Base-by-base conservation (phyloP, 2,329 filamentous ascomycete genomes). In the Basipetospora chlamydospora region DNA sequence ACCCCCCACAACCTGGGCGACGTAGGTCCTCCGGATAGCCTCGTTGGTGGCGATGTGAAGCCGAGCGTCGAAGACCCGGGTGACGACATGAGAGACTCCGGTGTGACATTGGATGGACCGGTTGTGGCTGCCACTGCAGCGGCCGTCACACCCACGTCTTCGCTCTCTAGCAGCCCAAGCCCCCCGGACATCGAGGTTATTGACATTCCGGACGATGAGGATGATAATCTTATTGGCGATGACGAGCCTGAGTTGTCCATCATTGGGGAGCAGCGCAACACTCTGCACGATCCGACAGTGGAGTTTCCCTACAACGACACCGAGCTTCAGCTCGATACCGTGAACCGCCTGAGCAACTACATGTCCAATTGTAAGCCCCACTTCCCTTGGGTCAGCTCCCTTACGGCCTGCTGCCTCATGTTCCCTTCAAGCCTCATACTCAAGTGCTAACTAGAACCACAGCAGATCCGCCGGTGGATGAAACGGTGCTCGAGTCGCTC, bases 1-100 rank as follows among this genome's bases (percentile, higher is more conserved):
- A 22, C 29, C 11, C 17, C 23, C 18, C 35, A 23, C 15, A 31
- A 20, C 21, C 37, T 22, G 9, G 23, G 28, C 17, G 28, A 41
- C 21, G 30, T 40, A 11, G 41, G 37, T 11, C 18, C 21, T 26
- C 2, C 18, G 6, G 18, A 16, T 31, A n/a, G 28, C n/a, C 28
- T n/a, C 20, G 29, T 10, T n/a, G 29, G 9, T 28, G 52, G 58
- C 41, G 50, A 47, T 39, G 50, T 63, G 29, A 58, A 63, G 43
- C 46, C 53, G 34, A 68, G 63, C 40, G 57, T 67, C n/a, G 65
- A 69, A 47, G 57, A 57, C 33, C 44, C 55, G 12, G 65, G 66
- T 35, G 45, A 56, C 13, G 55, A 56, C 26, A 56, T 61, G 51
- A 43, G 35, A 15, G 20, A 20, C n/a, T 13, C 20, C 17, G 3